Evolutionary conservation across 1,284 basidiomycete genomes (phyloP).

Genomic region (Apiotrichum siamense): DNA sequence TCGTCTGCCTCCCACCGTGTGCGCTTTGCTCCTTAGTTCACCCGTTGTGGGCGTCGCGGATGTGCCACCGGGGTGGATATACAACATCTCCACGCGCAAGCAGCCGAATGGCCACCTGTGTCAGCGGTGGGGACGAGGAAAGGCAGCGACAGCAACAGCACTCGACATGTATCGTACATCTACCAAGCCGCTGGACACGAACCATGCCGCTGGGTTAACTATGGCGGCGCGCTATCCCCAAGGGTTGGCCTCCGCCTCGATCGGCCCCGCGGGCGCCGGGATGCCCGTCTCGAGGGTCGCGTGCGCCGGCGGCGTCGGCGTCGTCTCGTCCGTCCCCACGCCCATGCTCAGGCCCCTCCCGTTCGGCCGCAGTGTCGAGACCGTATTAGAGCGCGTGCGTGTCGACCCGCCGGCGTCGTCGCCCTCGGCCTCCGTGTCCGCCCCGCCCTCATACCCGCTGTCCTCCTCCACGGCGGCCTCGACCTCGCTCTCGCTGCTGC

Average conservation of each 20-base stretch:
- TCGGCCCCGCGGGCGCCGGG: background rate
- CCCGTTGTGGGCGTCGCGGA: too few relatives aligned
- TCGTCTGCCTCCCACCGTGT: too few relatives aligned
- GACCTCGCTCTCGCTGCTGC: background rate
- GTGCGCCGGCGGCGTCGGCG: background rate
- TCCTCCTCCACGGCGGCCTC: background rate
- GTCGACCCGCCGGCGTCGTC: background rate
- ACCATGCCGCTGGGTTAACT: too few relatives aligned
- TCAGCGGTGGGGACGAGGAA: too few relatives aligned
- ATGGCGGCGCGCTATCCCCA: slow-evolving; percentile 15
- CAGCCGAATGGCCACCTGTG: too few relatives aligned
- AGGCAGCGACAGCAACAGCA: too few relatives aligned
- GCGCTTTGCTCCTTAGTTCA: too few relatives aligned
- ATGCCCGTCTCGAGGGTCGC: slow-evolving; percentile 1
- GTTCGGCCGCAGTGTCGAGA: background rate
- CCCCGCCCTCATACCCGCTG: background rate
- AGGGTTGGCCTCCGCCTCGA: slow-evolving; percentile 14
- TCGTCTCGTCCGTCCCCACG: background rate
- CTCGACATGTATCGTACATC: too few relatives aligned
- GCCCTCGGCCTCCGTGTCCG: background rate
- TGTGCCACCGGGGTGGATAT: too few relatives aligned
- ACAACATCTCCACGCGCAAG: too few relatives aligned
- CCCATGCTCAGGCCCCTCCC: background rate
- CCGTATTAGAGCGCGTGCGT: background rate
- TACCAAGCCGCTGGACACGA: too few relatives aligned